Evolutionary conservation across 495 filamentous ascomycete genomes (phyloP).

Genomic region (Clohesyomyces aquaticus): DNA sequence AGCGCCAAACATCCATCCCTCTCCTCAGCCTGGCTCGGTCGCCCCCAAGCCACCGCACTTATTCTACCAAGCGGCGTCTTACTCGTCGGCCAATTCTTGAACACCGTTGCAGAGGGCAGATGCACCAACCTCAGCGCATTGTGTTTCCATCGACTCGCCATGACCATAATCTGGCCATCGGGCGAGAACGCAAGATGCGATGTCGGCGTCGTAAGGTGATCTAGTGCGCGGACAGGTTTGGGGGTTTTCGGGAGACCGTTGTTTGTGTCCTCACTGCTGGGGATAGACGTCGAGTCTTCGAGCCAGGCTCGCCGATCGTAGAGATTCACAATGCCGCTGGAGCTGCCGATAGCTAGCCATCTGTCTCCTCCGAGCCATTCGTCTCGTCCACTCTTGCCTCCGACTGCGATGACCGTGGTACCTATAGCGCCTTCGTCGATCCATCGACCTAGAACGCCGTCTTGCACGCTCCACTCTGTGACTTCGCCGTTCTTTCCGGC

Average conservation of each 20-base stretch:
- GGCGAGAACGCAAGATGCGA: slow-evolving; percentile 77
- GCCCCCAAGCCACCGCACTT: slow-evolving; percentile 67
- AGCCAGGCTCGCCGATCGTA: slow-evolving; percentile 79
- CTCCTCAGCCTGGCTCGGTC: slow-evolving; percentile 44
- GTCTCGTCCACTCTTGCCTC: slow-evolving; percentile 62
- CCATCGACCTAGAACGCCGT: slow-evolving; percentile 77
- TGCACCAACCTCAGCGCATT: slow-evolving; percentile 89
- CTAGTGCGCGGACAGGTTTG: slow-evolving; percentile 68
- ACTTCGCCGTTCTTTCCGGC: slow-evolving; percentile 85
- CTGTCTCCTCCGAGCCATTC: slow-evolving; percentile 73
- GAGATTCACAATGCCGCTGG: slow-evolving; percentile 84
- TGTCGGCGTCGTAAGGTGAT: slow-evolving; percentile 84
- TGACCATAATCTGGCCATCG: slow-evolving; percentile 84
- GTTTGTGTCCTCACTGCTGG: slow-evolving; percentile 38
- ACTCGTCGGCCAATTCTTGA: slow-evolving; percentile 93
- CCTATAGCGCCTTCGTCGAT: slow-evolving; percentile 87
- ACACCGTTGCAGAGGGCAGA: slow-evolving; percentile 88
- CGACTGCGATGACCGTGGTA: slow-evolving; percentile 77
- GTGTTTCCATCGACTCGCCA: slow-evolving; percentile 82
- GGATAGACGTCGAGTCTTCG: slow-evolving; percentile 39
- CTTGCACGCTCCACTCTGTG: slow-evolving; percentile 79
- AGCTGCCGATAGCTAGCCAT: slow-evolving; percentile 85
- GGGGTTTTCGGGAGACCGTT: slow-evolving; percentile 64
- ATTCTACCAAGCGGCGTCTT: slow-evolving; percentile 87
- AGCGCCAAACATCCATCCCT: slow-evolving; percentile 60